Conservation (phyloP, 2,329 filamentous ascomycete species). For the Xylariaceae sp. region DNA sequence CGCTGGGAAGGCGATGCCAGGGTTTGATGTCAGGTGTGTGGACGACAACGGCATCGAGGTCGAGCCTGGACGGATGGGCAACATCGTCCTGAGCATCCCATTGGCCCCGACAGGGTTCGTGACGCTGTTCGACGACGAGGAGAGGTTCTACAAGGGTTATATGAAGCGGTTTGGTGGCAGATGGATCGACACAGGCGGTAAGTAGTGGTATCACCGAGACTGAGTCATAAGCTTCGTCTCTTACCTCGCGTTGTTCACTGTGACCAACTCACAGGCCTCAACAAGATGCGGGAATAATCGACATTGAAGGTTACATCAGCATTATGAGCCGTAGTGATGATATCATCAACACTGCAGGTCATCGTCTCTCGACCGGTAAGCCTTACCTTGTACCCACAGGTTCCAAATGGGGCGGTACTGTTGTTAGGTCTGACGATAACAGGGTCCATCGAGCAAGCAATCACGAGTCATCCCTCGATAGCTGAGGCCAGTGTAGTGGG, state of each 20-base stretch:
- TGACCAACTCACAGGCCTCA: background rate
- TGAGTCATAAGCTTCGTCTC: background rate
- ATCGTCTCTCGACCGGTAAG: conserved; percentile 79
- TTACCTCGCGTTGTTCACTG: background rate
- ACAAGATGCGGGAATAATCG: conserved; percentile 75
- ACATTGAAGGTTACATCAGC: conserved; percentile 62
- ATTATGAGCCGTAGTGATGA: conserved; percentile 70
- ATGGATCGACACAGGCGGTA: conserved; percentile 77
- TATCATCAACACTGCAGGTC: conserved; percentile 92
- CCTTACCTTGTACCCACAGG: conserved; percentile 5
- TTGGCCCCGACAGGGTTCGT: conserved; percentile 82
- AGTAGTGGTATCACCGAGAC: conserved; percentile 4
- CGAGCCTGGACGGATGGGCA: conserved; percentile 72
- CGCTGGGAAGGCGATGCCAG: conserved; percentile 85
- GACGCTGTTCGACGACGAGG: conserved; percentile 79
- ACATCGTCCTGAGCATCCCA: conserved; percentile 79
- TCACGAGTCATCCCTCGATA: conserved; percentile 71
- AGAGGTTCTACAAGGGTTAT: conserved; percentile 80
- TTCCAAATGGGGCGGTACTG: background rate
- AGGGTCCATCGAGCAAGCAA: conserved; percentile 87
- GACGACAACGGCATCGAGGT: conserved; percentile 74
- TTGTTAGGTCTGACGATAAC: conserved; percentile 11
- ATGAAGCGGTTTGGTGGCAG: conserved; percentile 72
- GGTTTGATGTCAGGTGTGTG: conserved; percentile 81
- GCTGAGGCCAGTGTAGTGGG: conserved; percentile 83